Base-by-base conservation (phyloP, 139 green algal genomes). In the Mychonastes homosphaera region DNA sequence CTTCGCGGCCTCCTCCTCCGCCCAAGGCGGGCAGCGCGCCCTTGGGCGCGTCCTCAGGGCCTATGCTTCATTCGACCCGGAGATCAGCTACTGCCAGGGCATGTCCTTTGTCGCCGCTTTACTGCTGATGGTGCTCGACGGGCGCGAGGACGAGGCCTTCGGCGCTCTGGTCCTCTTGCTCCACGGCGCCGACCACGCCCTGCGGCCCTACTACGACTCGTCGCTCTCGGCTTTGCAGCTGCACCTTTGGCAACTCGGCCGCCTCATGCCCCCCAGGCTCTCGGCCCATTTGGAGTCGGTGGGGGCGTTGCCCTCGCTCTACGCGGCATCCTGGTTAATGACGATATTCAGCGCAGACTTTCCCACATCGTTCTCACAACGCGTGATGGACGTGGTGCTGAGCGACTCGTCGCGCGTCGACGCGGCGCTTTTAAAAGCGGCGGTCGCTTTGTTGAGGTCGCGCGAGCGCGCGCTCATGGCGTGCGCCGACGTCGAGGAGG, bases 81-180 rank as follows among this genome's bases (percentile, higher is more conserved):
- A 85, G 36, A 74, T 92, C 29, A 53, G 62, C 40, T 66, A 65
- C 64, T 72, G 58, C 46, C 66, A 87, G 71, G 84, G 84, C 40
- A 88, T 90, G 83, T 87, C 87, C 67, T 90, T 90, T 62, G 47
- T 90, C 21, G 78, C 77, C n/a, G 83, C 64, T n/a, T n/a, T n/a
- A n/a, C n/a, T n/a, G 0, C 33, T 87, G 33, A 62, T 92, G 62
- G 66, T 92, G 39, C 75, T 72, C 39, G 88, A 77, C 62, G 45
- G 89, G 53, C 78, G 80, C 3, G 78, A 87, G 60, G 62, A 51
- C 0, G 66, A 84, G 27, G 83, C 84, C 0, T 92, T 85, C 72
- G 78, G 66, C 2, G 77, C 62, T 10, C 72, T 92, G 10, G 71
- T 79, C 15, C 66, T 89, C 21, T 64, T 92, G 18, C 89, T 92